Percentiles rank a stretch among this genome's conserved stretches.
Evolutionary conservation across 75 land plant species (phyloP).

Genomic region (Pinus albicaulis): DNA sequence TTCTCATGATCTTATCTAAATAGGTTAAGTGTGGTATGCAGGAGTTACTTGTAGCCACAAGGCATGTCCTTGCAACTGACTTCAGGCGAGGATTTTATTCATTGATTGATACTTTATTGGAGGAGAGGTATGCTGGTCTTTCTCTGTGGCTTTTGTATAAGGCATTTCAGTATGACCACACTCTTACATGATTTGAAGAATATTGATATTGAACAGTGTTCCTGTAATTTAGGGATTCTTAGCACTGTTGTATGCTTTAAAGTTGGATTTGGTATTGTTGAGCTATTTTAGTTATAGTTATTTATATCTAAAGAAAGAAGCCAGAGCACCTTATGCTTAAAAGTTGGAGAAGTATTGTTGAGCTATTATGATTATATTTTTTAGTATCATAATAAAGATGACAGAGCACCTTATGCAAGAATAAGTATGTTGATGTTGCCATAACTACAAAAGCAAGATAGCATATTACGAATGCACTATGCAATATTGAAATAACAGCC

Average conservation of each 20-base stretch:
- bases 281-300: not conserved
- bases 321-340: not conserved
- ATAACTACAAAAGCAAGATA: too few relatives aligned
- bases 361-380: not conserved
- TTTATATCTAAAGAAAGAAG: not conserved
- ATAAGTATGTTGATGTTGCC: too few relatives aligned
- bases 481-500: too few relatives aligned
- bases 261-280: not conserved
- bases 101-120: conserved; percentile 89
- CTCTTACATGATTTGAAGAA: not conserved
- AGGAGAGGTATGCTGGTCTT: conserved; percentile 68
- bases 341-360: not conserved
- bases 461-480: too few relatives aligned
- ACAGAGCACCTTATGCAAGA: not conserved
- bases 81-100: conserved; percentile 91
- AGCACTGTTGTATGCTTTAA: not conserved
- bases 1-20: not conserved
- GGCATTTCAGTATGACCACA: not conserved
- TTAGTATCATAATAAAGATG: not conserved
- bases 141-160: not conserved
- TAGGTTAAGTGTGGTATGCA: conserved; percentile 19
- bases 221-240: not conserved
- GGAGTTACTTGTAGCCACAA: conserved; percentile 91
- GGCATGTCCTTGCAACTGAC: conserved; percentile 96
- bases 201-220: not conserved